These are phyloP conservation scores for Exophiala viscosa DNA, from an alignment of 2,329 filamentous ascomycete genomes.

Conservation along the genomic window DNA sequence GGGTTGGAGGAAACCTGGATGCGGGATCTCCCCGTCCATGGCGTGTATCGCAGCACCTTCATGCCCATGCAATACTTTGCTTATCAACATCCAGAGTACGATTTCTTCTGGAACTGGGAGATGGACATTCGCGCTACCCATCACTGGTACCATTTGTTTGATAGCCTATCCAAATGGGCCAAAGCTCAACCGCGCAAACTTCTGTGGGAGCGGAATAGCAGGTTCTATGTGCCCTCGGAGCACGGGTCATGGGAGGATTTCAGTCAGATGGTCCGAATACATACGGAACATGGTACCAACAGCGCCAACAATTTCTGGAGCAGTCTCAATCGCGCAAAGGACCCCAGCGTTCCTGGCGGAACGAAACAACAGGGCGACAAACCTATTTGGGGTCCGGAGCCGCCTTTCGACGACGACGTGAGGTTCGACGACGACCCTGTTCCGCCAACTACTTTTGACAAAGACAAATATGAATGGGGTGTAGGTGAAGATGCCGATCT, in stretches of 20 bases:
- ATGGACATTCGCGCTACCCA: constrained; percentile 90
- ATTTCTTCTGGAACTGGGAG: constrained; percentile 93
- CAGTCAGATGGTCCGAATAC: constrained; percentile 69
- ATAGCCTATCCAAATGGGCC: constrained; percentile 66
- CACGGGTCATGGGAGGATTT: constrained; percentile 80
- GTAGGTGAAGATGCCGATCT: constrained; percentile 87
- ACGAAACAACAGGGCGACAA: constrained; percentile 49
- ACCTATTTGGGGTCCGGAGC: constrained; percentile 78
- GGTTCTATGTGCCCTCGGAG: constrained; percentile 72
- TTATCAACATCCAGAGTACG: constrained; percentile 80
- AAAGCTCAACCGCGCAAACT: constrained; percentile 71
- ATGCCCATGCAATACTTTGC: constrained; percentile 96
- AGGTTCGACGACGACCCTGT: constrained; percentile 67
- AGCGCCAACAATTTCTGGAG: constrained; percentile 67
- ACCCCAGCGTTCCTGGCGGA: constrained; percentile 29
- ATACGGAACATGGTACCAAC: constrained; percentile 66
- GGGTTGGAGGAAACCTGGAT: constrained; percentile 75
- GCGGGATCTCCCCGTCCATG: constrained; percentile 73
- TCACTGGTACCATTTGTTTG: constrained; percentile 74
- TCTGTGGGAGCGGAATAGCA: constrained; percentile 73
- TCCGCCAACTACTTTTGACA: constrained; percentile 69
- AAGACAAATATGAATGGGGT: constrained; percentile 81
- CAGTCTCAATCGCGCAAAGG: constrained; percentile 35
- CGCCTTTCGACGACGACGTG: constrained; percentile 67
- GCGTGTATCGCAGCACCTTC: constrained; percentile 85